Evolutionary conservation across 495 filamentous ascomycete genomes (phyloP).

Genomic region (Bryoglossum gracile): DNA sequence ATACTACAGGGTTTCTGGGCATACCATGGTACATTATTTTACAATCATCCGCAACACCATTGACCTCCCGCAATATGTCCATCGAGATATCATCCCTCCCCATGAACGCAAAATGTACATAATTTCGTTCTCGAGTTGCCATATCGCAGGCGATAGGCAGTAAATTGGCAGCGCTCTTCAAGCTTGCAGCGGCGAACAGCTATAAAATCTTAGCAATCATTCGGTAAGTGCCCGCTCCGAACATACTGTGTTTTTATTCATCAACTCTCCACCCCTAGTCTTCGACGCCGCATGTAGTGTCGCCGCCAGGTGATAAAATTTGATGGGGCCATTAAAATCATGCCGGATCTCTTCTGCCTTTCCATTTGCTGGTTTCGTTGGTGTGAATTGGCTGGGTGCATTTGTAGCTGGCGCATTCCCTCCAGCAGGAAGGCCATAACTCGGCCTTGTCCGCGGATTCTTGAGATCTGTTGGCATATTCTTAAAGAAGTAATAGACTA

Average conservation of each 20-base stretch:
- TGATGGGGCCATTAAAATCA: slow-evolving; percentile 49
- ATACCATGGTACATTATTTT: slow-evolving; percentile 49
- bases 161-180: slow-evolving; percentile 43
- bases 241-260: slow-evolving; percentile 34
- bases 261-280: slow-evolving; percentile 27
- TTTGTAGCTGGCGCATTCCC: neutral
- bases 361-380: neutral
- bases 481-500: slow-evolving; percentile 47
- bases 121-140: slow-evolving; percentile 36
- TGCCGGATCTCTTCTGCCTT: slow-evolving; percentile 12
- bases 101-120: slow-evolving; percentile 49
- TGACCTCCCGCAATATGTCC: slow-evolving; percentile 41
- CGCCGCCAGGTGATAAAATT: slow-evolving; percentile 44
- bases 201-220: slow-evolving; percentile 32
- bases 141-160: slow-evolving; percentile 50
- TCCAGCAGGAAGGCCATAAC: slow-evolving; percentile 6
- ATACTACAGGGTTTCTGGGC: neutral
- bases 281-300: slow-evolving; percentile 38
- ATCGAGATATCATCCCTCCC: slow-evolving; percentile 47
- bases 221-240: neutral
- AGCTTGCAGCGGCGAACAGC: slow-evolving; percentile 42
- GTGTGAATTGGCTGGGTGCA: neutral
- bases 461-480: slow-evolving; percentile 36
- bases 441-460: slow-evolving; percentile 10
- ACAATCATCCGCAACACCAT: slow-evolving; percentile 41